Base-by-base conservation (phyloP, 371 early-diverging fungal genomes). In the Apophysomyces elegans region DNA sequence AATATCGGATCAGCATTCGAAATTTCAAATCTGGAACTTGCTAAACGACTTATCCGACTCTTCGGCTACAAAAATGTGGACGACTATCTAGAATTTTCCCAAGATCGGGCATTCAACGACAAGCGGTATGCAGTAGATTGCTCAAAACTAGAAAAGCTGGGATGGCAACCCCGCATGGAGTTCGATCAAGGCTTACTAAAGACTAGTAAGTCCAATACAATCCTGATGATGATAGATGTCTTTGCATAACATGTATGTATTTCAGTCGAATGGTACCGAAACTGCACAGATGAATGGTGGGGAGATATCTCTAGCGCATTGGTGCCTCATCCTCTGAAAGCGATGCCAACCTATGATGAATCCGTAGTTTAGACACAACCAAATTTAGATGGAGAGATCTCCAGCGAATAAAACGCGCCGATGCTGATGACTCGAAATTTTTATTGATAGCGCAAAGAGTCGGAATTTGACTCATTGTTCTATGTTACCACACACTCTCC, bases 81-180 rank as follows among this genome's bases (percentile, higher is more conserved):
- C 43, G 60, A 75, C 7, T 75, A 88, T 59, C 72, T 93, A 57
- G 91, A 86, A 57, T 90, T 87, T 77, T 92, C 92, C 0, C 80
- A 85, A 47, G 95, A 95, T 72, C 76, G 95, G 37, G 88, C 90
- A 0, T 92, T 92, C 72, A 95, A 95, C 64, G 95, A 95, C 69
- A 76, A 66, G 61, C 80, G 94, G 16, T 95, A 95, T 66, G 91
- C 91, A 5, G 90, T 95, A 6, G 93, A 93, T 63, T 85, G 85
- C 45, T 65, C 81, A 11, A 93, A 91, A 74, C 58, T 94, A 41
- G 77, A 81, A 50, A 70, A 65, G 38, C 70, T 94, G 5, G 94
- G 94, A 4, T 95, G 95, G 95, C 60, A 68, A 46, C 93, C 91
- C 2, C 69, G 67, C 43, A 85, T 89, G 57, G 44, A 69, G 7